phyloP scores from a whole-genome alignment of 2,329 filamentous ascomycete species.

The Penicillium griseofulvum region DNA sequence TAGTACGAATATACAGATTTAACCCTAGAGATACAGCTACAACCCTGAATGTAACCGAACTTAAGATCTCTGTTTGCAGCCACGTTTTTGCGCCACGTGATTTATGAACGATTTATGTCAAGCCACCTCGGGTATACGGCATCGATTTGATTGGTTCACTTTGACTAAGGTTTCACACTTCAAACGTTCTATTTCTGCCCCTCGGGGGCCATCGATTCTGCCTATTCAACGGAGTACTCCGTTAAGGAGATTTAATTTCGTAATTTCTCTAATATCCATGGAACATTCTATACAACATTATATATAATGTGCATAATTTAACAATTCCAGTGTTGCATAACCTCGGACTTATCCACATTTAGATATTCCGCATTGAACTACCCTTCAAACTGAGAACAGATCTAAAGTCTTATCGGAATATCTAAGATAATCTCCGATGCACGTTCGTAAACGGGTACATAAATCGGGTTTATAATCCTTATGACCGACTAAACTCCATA shows the following conservation, averaged over 20 bases:
- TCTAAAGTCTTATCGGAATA: not conserved
- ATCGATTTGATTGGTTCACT: slow-evolving; percentile 12
- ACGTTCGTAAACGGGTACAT: not conserved
- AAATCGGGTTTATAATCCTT: not conserved
- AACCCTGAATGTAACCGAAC: not conserved
- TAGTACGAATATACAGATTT: not conserved
- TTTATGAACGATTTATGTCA: slow-evolving; percentile 7
- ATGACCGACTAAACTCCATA: not conserved
- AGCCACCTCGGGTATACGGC: slow-evolving; percentile 21
- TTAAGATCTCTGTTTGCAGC: not conserved
- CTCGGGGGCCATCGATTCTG: too few relatives aligned
- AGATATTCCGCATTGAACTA: not conserved
- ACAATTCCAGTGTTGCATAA: not conserved
- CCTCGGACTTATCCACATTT: not conserved
- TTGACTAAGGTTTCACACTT: not conserved
- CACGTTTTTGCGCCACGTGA: slow-evolving; percentile 13
- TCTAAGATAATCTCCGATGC: not conserved
- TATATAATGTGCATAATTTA: too few relatives aligned
- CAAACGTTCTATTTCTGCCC: not conserved
- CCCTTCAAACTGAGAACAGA: not conserved
- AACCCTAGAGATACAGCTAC: too few relatives aligned
- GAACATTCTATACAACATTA: too few relatives aligned
- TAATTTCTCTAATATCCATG: too few relatives aligned
- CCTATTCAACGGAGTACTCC: too few relatives aligned
- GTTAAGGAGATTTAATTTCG: too few relatives aligned